Evolutionary conservation across 1,284 basidiomycete genomes (phyloP), one percentile per base, ranked within the genome.

Genomic region (Rhodotorula sp.): DNA sequence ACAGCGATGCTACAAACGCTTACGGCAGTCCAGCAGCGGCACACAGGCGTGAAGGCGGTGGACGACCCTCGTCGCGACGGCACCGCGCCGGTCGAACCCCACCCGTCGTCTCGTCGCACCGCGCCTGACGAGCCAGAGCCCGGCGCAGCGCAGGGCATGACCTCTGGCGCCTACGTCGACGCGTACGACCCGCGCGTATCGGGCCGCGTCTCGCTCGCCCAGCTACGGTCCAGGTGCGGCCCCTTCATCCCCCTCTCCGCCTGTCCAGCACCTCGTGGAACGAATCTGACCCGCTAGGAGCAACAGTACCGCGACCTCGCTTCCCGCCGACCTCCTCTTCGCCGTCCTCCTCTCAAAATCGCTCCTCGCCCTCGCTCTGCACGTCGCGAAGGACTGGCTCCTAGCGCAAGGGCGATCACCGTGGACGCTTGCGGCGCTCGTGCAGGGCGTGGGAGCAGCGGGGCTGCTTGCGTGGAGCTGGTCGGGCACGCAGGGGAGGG

Each of bases 321-420:
- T 78, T 25, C 72, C 78, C 12, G 48, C 70, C 22, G 78, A 78
- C 60, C 71, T 77, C 32, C 62, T 78, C 12, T 72, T 78, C 63
- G 69, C 67, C 8, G 56, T 73, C 61, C 64, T 76, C 29, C 69
- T 77, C 9, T 74, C 73, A 8, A 79, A 79, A 41, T 76, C 73
- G n/a, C 66, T 76, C 50, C 66, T 77, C 63, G 76, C 77, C 7
- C 70, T 79, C 32, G 51, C 77, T 25, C 71, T 76, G 48, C 72
- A 74, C 66, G 70, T 77, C 51, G 58, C 72, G 25, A 72, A 69
- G 48, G 76, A 78, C 59, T 78, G 78, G 78, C 39, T 78, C 39
- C 55, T 79, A 22, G 69, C 55, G 7, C 67, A 69, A n/a, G 72
- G 68, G 13, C 71, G 57, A 41, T 56, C 61, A 9, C 39, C 69